A percentile compares a stretch with the other conserved stretches of the same genome.
These are phyloP conservation scores for Oryza meyeriana DNA, from an alignment of 176 grass and related monocot species.

Conservation along the genomic window DNA sequence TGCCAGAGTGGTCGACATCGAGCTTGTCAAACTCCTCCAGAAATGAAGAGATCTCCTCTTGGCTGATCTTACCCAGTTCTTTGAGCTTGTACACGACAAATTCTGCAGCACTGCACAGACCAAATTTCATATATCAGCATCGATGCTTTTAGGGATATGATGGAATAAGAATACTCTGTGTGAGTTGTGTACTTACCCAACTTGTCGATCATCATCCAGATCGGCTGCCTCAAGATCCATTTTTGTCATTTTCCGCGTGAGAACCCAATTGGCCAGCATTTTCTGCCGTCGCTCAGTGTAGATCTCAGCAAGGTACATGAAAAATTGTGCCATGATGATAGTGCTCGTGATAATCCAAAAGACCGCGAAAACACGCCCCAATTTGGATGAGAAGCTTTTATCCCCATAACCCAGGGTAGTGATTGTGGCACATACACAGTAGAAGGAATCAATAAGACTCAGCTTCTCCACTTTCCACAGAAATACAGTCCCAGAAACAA, in stretches of 20 bases:
- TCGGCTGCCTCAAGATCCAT: conserved; percentile 90
- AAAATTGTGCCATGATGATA: conserved; percentile 70
- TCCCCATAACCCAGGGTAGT: conserved; percentile 87
- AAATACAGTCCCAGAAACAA: conserved; percentile 56
- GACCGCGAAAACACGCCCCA: conserved; percentile 66
- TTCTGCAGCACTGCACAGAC: conserved; percentile 67
- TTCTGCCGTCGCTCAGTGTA: conserved; percentile 67
- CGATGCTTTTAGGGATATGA: background rate
- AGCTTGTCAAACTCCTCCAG: conserved; percentile 86
- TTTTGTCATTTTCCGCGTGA: conserved; percentile 59
- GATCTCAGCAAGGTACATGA: conserved; percentile 83
- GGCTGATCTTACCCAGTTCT: conserved; percentile 87
- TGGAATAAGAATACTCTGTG: background rate
- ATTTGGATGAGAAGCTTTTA: conserved; percentile 67
- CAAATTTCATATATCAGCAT: conserved; percentile 12
- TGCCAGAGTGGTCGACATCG: conserved; percentile 75
- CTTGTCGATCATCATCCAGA: conserved; percentile 51
- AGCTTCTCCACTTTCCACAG: conserved; percentile 85
- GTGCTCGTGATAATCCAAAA: conserved; percentile 88
- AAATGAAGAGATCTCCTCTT: conserved; percentile 77
- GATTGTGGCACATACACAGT: conserved; percentile 85
- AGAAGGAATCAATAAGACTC: conserved; percentile 78
- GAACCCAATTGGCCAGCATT: conserved; percentile 79
- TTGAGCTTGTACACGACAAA: conserved; percentile 97
- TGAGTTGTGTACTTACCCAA: conserved; percentile 56